Percentiles rank a stretch among this genome's conserved stretches.
These are phyloP conservation scores for Bombardia bombarda DNA, from an alignment of 495 filamentous ascomycete genomes.

Conservation along the genomic window DNA sequence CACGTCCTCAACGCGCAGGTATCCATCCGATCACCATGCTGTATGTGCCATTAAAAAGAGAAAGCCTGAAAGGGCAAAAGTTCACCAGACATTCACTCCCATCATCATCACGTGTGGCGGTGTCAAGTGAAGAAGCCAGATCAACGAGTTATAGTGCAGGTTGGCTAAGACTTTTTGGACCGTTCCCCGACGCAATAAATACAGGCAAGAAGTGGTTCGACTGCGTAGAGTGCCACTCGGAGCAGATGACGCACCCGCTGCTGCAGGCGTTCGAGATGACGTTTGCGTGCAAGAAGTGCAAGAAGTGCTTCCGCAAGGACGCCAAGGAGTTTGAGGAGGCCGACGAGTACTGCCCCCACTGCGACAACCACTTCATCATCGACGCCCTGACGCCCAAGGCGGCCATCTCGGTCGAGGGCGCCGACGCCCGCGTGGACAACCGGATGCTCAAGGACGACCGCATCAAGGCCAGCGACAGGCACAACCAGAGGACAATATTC, in stretches of 20 bases:
- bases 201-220: constrained; percentile 95
- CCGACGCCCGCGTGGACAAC: constrained; percentile 74
- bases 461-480: constrained; percentile 52
- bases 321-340: constrained; percentile 86
- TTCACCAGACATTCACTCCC: background rate
- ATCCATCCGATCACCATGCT: constrained; percentile 89
- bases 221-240: constrained; percentile 89
- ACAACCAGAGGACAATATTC: constrained; percentile 56
- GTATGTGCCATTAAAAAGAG: constrained; percentile 41
- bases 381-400: constrained; percentile 79
- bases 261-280: constrained; percentile 76
- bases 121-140: too few species aligned
- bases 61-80: background rate
- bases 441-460: constrained; percentile 94
- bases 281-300: constrained; percentile 98
- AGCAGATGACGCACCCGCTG: constrained; percentile 68
- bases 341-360: constrained; percentile 99
- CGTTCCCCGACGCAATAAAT: background rate
- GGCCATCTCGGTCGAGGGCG: constrained; percentile 75
- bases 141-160: too few species aligned
- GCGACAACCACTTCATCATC: constrained; percentile 95
- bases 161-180: too few species aligned
- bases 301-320: constrained; percentile 94
- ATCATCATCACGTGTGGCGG: too few species aligned
- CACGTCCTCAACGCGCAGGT: constrained; percentile 98